These are phyloP conservation scores for Strobilomyces confusus DNA, from an alignment of 768 basidiomycete species.

Conservation along the genomic window DNA sequence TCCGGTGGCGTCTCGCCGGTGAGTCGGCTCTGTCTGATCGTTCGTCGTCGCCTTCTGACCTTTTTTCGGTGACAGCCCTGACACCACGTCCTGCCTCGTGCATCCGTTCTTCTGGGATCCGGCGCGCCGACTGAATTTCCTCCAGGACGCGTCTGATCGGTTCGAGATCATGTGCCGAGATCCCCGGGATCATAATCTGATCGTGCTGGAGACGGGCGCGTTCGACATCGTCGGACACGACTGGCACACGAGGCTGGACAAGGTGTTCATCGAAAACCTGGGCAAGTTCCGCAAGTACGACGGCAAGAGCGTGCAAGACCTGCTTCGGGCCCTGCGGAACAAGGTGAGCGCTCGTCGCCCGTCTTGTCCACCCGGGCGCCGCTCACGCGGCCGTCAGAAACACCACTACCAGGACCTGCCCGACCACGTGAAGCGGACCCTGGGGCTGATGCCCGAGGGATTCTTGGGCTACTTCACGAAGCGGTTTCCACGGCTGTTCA, in stretches of 20 bases:
- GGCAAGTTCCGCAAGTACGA: slow-evolving; percentile 99
- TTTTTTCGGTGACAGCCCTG: slow-evolving; percentile 52
- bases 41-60: slow-evolving; percentile 2
- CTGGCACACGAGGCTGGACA: slow-evolving; percentile 86
- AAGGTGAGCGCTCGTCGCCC: slow-evolving; percentile 57
- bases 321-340: slow-evolving; percentile 89
- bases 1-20: slow-evolving; percentile 74
- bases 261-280: slow-evolving; percentile 86
- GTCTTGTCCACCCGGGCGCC: neutral
- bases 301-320: slow-evolving; percentile 83
- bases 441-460: slow-evolving; percentile 90
- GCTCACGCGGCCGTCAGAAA: slow-evolving; percentile 54
- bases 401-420: slow-evolving; percentile 98
- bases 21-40: slow-evolving; percentile 25
- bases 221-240: slow-evolving; percentile 76
- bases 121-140: slow-evolving; percentile 77
- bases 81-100: slow-evolving; percentile 79
- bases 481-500: slow-evolving; percentile 86
- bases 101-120: slow-evolving; percentile 99
- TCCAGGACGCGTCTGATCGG: slow-evolving; percentile 96
- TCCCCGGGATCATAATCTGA: slow-evolving; percentile 72
- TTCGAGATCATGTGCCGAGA: slow-evolving; percentile 98
- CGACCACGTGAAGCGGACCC: slow-evolving; percentile 80
- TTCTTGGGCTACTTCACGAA: slow-evolving; percentile 91
- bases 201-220: slow-evolving; percentile 71